These are phyloP conservation scores for Gloeostereum incarnatum DNA, from an alignment of 768 basidiomycete genomes.

Conservation along the genomic window DNA sequence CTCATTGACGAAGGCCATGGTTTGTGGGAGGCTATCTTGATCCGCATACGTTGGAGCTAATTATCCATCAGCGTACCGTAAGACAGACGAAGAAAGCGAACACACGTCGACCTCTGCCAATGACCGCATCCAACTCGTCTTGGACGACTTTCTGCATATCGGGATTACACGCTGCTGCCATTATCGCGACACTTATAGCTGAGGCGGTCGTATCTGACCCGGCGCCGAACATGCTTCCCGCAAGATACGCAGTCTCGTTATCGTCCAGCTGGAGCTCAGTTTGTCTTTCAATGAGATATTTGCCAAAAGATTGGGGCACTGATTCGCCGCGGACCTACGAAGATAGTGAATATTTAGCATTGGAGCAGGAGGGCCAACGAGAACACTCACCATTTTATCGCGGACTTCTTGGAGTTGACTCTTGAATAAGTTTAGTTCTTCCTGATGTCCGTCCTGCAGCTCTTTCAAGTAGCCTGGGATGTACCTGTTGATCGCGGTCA, in stretches of 20 bases:
- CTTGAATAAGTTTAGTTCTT: constrained; percentile 48
- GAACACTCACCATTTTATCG: constrained; percentile 38
- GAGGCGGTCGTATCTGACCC: constrained; percentile 59
- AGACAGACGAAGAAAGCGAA: background rate
- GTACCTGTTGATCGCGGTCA: constrained; percentile 20
- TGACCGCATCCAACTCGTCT: constrained; percentile 40
- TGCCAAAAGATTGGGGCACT: constrained; percentile 38
- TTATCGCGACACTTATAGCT: constrained; percentile 42
- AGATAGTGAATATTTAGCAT: background rate
- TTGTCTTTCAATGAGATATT: constrained; percentile 49
- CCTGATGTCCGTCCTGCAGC: constrained; percentile 43
- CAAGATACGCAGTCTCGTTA: constrained; percentile 52
- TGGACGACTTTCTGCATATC: constrained; percentile 41
- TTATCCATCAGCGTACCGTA: background rate
- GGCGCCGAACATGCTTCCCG: constrained; percentile 56
- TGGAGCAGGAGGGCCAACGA: background rate
- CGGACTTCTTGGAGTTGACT: constrained; percentile 38
- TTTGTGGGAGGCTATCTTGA: constrained; percentile 29
- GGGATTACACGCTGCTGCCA: constrained; percentile 51
- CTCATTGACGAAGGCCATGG: constrained; percentile 38
- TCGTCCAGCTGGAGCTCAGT: constrained; percentile 41
- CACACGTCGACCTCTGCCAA: constrained; percentile 34
- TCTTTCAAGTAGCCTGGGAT: constrained; percentile 56
- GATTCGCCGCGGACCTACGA: constrained; percentile 22
- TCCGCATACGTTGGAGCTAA: constrained; percentile 30